Base-by-base conservation (phyloP, 768 basidiomycete species). In the Russula sp. region DNA sequence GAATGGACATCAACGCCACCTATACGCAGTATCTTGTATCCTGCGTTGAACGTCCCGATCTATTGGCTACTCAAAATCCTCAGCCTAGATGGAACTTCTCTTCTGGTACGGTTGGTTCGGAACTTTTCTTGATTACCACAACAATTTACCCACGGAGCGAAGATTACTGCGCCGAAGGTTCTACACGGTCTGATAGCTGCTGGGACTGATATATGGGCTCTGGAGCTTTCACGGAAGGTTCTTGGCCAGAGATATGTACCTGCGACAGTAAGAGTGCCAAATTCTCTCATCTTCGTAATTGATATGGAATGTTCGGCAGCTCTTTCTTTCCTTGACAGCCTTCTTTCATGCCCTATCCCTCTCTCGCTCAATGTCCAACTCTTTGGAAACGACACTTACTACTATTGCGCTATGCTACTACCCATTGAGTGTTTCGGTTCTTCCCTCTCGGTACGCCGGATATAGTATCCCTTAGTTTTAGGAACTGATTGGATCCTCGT, bases 361-460 rank as follows among this genome's bases (percentile, higher is more conserved):
- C 29, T 88, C 94, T 4, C 82, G 97, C 39, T 90, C 94, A 0
- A 75, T 98, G 56, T 95, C 93, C 35, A 99, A 98, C 70, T 95
- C 93, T 13, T 75, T 95, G 32, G 97, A 99, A 70, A 93, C 93
- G 0, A 85, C 91, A 0, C 74, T 98, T 46, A 88, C 90, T 0
- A 85, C 85, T 0, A 73, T 88, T 45, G 95, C 94, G 1, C 79
- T 96, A 58, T 75, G 77, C 11, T 80, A 80, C 69, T 98, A 90
- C 73, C 94, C 88, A 0, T 91, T 88, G 88, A 75, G 81, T 63
- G 4, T 62, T 1, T 42, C 62, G 3, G 14, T 38, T 32, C 20
- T 53, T 3, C 56, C 54, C 1, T 39, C 41, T 20, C 67, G 70
- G 68, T 70, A 61, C 5, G 72, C 67, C 25, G 14, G 6, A 42